Evolutionary conservation across 2,329 filamentous ascomycete genomes (phyloP).

Genomic region (Xylaria digitata): DNA sequence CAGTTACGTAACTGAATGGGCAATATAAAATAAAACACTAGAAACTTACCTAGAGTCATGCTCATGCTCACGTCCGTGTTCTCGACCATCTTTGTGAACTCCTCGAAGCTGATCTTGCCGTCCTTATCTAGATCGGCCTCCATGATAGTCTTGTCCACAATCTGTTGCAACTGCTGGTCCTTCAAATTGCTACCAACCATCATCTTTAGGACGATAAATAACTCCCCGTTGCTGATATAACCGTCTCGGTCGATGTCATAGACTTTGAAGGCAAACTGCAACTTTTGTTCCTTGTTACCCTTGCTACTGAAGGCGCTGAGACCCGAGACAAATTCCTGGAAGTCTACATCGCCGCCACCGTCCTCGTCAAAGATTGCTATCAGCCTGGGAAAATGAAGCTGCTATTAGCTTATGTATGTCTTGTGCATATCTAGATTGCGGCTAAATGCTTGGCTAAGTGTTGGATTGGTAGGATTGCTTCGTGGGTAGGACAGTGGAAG

Average conservation of each 20-base stretch:
- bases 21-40: background rate
- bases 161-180: slow-evolving; percentile 98
- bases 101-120: slow-evolving; percentile 98
- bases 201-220: slow-evolving; percentile 99
- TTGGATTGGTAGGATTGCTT: background rate
- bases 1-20: background rate
- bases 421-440: background rate
- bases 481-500: slow-evolving; percentile 1
- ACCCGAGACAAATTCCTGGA: slow-evolving; percentile 97
- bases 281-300: slow-evolving; percentile 99
- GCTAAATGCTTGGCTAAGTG: slow-evolving; percentile 2
- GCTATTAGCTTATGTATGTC: slow-evolving; percentile 17
- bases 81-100: slow-evolving; percentile 99
- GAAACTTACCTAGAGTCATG: slow-evolving; percentile 74
- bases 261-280: slow-evolving; percentile 97
- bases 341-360: slow-evolving; percentile 96
- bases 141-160: slow-evolving; percentile 99
- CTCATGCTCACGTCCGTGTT: slow-evolving; percentile 84
- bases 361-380: slow-evolving; percentile 99
- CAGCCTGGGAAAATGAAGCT: slow-evolving; percentile 70
- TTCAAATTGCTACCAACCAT: slow-evolving; percentile 99
- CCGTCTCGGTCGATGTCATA: slow-evolving; percentile 99
- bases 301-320: slow-evolving; percentile 96
- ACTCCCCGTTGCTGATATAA: slow-evolving; percentile 97
- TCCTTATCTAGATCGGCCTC: slow-evolving; percentile 96